Base-by-base conservation (phyloP, 805 yeast genomes). In the Cyberlindnera amylophila region DNA sequence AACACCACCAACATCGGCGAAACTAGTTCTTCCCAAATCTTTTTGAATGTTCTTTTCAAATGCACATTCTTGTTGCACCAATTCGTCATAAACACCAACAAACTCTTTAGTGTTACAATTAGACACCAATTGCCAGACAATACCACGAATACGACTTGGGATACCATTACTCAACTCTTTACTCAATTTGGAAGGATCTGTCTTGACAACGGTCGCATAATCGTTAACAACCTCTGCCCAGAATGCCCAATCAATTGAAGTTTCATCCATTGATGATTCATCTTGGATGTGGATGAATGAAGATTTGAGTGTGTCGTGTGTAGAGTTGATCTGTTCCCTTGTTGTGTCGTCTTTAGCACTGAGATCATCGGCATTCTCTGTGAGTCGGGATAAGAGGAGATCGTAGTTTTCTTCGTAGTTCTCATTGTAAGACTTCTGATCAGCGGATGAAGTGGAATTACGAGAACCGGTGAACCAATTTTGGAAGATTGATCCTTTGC, bases 81-180 rank as follows among this genome's bases (percentile, higher is more conserved):
- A 56, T 3, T 61, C 55, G 11, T 52, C 46, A 46, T 61, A 70
- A 13, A 53, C 46, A 7, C 55, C 60, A 19, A 62, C 64, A 36
- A 63, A 60, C 45, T 66, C 69, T 38, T 74, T 71, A 23, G 75
- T 67, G 55, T 90, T 90, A 8, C 95, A 82, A 48, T 80, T 77
- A 14, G 96, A 75, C 42, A 89, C 82, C 38, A 88, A 69, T 65
- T 90, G 97, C 99, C 99, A 91, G 16, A 91, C 75, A 50, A 90
- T 80, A 2, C 96, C 96, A 49, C 98, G 70, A 38, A 91, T 72
- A 49, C 85, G 93, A 34, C 74, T 67, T 12, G 99, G 98, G 32
- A 91, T 81, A 37, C 98, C 98, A 9, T 67, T 66, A 16, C 82
- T 72, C 15, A 93, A 75, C 34, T 84, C 79, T 30, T 64, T 58